phyloP scores from a whole-genome alignment of 2,329 filamentous ascomycete species.

The Calycina marina region DNA sequence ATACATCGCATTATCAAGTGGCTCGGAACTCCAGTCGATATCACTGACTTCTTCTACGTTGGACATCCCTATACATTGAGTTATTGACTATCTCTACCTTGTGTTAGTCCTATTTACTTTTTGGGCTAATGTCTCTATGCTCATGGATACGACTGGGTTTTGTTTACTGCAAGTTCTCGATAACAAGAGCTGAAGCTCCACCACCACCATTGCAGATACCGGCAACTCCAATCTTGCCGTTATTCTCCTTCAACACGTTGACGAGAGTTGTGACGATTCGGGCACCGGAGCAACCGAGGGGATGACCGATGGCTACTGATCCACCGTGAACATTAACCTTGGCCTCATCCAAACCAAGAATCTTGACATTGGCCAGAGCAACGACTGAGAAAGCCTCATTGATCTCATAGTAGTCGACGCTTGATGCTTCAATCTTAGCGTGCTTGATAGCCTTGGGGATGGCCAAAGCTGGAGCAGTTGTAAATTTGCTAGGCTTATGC shows the following conservation, averaged over 20 bases:
- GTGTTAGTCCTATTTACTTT: no score
- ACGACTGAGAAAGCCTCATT: slow-evolving; percentile 99
- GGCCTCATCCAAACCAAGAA: slow-evolving; percentile 62
- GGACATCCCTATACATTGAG: no score
- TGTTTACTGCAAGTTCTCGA: slow-evolving; percentile 42
- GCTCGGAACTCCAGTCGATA: no score
- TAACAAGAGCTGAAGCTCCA: slow-evolving; percentile 82
- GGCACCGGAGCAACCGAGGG: slow-evolving; percentile 83
- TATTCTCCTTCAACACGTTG: slow-evolving; percentile 77
- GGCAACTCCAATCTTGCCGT: slow-evolving; percentile 82
- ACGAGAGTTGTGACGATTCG: slow-evolving; percentile 85
- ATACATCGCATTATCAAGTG: no score
- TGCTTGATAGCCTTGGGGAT: slow-evolving; percentile 97
- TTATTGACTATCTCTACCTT: no score
- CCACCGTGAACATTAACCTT: slow-evolving; percentile 95
- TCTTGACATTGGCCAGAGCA: slow-evolving; percentile 88
- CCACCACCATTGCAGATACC: slow-evolving; percentile 98
- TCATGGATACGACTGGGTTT: no score
- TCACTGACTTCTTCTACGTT: no score
- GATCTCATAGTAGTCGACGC: slow-evolving; percentile 92
- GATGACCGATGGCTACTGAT: slow-evolving; percentile 90
- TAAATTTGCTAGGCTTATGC: slow-evolving; percentile 87
- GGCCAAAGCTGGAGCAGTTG: slow-evolving; percentile 79
- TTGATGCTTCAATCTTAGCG: slow-evolving; percentile 62
- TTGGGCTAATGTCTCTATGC: no score